Evolutionary conservation across 192 early-diverging fungal species (phyloP).

Genomic region (Funneliformis mosseae): DNA sequence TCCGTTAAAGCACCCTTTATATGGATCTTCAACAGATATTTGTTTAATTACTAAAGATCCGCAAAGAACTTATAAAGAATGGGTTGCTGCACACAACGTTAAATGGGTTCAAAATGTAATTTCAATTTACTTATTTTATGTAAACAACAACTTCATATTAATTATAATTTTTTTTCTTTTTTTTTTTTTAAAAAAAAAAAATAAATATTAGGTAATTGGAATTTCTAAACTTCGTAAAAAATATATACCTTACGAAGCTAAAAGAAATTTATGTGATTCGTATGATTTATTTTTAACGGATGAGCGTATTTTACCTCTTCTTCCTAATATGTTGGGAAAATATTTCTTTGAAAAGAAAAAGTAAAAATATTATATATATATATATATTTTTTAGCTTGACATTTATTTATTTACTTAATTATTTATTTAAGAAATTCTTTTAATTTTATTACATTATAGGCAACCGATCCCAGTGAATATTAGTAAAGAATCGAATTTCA

Average conservation of each 20-base stretch:
- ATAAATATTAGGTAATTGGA: conserved; percentile 64
- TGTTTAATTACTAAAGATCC: conserved; percentile 91
- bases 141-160: neutral
- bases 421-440: neutral
- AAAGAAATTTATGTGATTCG: conserved; percentile 67
- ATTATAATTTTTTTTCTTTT: conserved; percentile 21
- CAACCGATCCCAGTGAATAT: conserved; percentile 75
- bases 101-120: conserved; percentile 64
- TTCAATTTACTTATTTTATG: neutral
- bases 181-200: no score
- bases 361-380: conserved; percentile 44
- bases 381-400: conserved; percentile 34
- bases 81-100: conserved; percentile 65
- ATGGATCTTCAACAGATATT: conserved; percentile 65
- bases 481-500: conserved; percentile 54
- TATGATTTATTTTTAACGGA: conserved; percentile 93
- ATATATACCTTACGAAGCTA: conserved; percentile 80
- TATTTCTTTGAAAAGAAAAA: conserved; percentile 84
- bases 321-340: conserved; percentile 83
- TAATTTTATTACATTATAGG: conserved; percentile 39
- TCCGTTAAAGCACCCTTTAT: conserved; percentile 69
- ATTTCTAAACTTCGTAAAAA: conserved; percentile 77
- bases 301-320: conserved; percentile 70
- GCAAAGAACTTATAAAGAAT: conserved; percentile 74
- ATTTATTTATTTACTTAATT: conserved; percentile 20